Conservation (phyloP, 257 asterid species). For the Thymus mandschuricus region DNA sequence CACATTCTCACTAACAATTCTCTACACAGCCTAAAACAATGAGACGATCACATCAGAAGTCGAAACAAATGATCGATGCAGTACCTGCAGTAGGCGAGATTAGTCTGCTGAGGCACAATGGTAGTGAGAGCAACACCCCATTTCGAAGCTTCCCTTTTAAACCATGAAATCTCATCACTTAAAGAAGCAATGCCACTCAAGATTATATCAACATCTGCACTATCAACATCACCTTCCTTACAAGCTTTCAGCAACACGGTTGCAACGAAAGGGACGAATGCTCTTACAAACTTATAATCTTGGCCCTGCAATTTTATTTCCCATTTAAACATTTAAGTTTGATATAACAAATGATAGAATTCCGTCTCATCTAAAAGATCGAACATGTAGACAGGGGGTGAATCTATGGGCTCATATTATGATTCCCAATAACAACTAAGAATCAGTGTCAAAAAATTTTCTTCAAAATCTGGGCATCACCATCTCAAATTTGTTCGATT, state of each 20-base stretch:
- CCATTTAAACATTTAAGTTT: not conserved
- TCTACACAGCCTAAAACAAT: not conserved
- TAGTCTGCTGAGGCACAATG: slow-evolving; percentile 57
- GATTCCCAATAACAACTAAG: not conserved
- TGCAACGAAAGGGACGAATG: slow-evolving; percentile 70
- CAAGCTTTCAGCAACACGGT: slow-evolving; percentile 72
- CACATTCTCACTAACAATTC: not conserved
- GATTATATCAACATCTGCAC: slow-evolving; percentile 60
- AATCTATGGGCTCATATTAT: not conserved
- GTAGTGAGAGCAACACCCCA: slow-evolving; percentile 60
- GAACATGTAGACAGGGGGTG: too few species aligned
- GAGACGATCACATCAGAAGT: not conserved
- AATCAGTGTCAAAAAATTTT: not conserved
- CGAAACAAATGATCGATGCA: not conserved
- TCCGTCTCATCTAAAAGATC: too few species aligned
- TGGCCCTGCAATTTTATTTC: slow-evolving; percentile 62
- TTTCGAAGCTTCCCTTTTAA: slow-evolving; percentile 78
- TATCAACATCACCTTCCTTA: slow-evolving; percentile 53
- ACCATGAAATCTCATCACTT: slow-evolving; percentile 80
- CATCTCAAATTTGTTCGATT: not conserved
- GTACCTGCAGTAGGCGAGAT: slow-evolving; percentile 77
- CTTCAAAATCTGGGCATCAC: not conserved
- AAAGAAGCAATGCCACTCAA: slow-evolving; percentile 72
- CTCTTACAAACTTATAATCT: slow-evolving; percentile 80
- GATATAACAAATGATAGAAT: too few species aligned